Evolutionary conservation across 2,329 filamentous ascomycete genomes (phyloP).

Genomic region (Colletotrichum somersetense): DNA sequence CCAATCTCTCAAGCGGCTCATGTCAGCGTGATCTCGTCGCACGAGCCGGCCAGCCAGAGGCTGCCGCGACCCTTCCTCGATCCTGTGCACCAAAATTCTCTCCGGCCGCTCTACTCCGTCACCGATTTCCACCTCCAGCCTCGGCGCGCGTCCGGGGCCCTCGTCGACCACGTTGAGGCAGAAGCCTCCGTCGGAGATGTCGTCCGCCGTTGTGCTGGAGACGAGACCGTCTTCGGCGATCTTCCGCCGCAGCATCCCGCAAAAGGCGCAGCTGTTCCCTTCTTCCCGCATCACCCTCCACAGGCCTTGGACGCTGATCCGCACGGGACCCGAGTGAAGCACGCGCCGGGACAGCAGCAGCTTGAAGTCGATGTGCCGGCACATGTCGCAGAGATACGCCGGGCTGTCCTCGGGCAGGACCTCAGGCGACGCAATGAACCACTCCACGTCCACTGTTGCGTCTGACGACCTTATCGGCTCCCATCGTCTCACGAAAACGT

Average conservation of each 20-base stretch:
- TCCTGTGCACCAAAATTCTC: not conserved
- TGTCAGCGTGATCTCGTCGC: not conserved
- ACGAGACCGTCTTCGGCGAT: not conserved
- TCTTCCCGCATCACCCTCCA: not conserved
- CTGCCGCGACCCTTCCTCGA: not conserved
- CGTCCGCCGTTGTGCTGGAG: not conserved
- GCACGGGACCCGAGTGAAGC: not conserved
- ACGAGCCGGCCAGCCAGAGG: not conserved
- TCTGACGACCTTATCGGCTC: not conserved
- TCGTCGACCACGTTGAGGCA: not conserved
- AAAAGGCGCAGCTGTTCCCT: not conserved
- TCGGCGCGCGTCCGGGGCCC: not conserved
- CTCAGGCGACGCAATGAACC: not conserved
- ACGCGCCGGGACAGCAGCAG: not conserved
- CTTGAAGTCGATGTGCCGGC: not conserved
- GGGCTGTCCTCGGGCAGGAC: not conserved
- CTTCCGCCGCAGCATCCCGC: not conserved
- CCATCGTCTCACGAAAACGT: not conserved
- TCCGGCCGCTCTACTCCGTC: not conserved
- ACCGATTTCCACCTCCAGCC: not conserved
- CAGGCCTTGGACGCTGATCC: not conserved
- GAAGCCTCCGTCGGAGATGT: not conserved
- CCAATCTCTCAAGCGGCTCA: not conserved
- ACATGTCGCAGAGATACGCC: not conserved
- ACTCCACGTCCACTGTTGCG: not conserved